Conservation (phyloP, 805 yeast species). For the Jamesozyma piceae region DNA sequence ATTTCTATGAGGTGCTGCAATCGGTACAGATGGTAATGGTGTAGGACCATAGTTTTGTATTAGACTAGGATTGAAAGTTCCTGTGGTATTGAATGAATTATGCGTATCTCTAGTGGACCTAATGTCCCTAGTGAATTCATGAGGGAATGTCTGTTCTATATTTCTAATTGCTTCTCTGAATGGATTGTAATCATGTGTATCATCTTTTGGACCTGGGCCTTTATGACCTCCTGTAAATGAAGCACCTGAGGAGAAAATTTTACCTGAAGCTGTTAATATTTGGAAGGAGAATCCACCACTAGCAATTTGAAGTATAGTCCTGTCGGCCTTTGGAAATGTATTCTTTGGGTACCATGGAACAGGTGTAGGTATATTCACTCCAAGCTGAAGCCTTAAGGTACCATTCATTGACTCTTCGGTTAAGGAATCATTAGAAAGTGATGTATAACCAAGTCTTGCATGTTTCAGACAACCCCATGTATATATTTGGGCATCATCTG, state of each 20-base stretch:
- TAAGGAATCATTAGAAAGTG: conserved; percentile 15
- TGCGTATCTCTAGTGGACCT: not conserved
- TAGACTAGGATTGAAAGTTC: conserved; percentile 5
- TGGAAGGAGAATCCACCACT: conserved; percentile 62
- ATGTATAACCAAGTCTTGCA: conserved; percentile 27
- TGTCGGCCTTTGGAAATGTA: conserved; percentile 10
- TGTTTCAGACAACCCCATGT: conserved; percentile 30
- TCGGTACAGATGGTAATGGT: conserved; percentile 3
- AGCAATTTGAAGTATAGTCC: conserved; percentile 30
- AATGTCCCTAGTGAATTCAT: conserved; percentile 9
- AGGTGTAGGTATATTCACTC: conserved; percentile 22
- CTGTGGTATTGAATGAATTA: conserved; percentile 9
- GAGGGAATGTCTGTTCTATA: conserved; percentile 18
- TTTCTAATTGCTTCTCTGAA: conserved; percentile 20
- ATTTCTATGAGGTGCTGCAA: conserved; percentile 21
- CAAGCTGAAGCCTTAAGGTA: conserved; percentile 20
- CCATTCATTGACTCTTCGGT: conserved; percentile 14
- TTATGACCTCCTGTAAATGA: conserved; percentile 34
- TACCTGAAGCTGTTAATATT: conserved; percentile 46
- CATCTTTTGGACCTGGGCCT: conserved; percentile 34
- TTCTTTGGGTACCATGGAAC: conserved; percentile 24
- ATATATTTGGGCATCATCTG: conserved; percentile 16
- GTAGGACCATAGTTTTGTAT: conserved; percentile 13
- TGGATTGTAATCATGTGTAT: conserved; percentile 30
- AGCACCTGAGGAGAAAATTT: conserved; percentile 45